These are phyloP conservation scores for Pelargonium myrrhifolium DNA, from an alignment of 441 rosid genomes.

Conservation along the genomic window DNA sequence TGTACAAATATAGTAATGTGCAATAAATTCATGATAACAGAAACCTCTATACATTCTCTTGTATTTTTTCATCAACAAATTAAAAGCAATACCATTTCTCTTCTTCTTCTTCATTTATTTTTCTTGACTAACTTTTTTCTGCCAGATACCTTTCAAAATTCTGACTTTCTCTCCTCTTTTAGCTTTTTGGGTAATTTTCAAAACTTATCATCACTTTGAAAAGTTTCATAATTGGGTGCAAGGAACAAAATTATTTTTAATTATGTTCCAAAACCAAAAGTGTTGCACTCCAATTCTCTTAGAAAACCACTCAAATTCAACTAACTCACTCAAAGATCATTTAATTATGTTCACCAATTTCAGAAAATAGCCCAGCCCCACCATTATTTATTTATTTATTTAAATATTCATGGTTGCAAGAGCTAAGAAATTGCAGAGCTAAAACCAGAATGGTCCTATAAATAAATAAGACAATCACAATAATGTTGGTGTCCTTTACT, in stretches of 20 bases:
- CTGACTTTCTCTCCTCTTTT: not conserved
- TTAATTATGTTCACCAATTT: not conserved
- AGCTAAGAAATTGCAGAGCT: not conserved
- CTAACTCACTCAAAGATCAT: not conserved
- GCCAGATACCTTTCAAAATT: not conserved
- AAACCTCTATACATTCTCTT: not conserved
- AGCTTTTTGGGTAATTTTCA: constrained; percentile 27
- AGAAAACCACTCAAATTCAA: not conserved
- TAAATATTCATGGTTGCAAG: not conserved
- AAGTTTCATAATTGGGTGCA: constrained; percentile 36
- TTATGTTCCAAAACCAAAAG: not conserved
- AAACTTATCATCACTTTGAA: constrained; percentile 30
- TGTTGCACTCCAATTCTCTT: not conserved
- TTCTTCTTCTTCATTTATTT: not conserved
- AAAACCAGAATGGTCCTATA: not conserved
- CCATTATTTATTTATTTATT: not conserved
- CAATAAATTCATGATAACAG: not conserved
- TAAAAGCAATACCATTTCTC: not conserved
- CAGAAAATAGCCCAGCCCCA: not conserved
- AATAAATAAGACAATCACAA: not conserved
- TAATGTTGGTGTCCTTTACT: not conserved
- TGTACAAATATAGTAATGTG: not conserved
- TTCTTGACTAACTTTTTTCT: not conserved
- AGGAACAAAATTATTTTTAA: constrained; percentile 1
- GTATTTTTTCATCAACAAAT: not conserved